phyloP scores from a whole-genome alignment of 441 rosid genomes.

The Eutrema salsugineum region DNA sequence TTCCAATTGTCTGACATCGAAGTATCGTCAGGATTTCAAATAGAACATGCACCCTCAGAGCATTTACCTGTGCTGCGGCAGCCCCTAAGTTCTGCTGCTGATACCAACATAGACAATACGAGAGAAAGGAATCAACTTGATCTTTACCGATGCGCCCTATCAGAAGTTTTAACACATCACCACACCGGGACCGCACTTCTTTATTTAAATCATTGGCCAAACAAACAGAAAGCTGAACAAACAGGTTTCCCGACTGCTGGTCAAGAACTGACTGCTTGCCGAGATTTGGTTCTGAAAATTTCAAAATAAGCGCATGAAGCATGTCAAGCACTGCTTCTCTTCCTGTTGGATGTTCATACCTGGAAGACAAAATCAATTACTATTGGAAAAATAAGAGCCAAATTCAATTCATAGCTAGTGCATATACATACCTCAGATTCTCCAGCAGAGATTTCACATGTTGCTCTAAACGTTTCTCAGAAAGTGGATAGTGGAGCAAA shows the following conservation, averaged over 20 bases:
- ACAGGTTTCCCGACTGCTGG: constrained; percentile 52
- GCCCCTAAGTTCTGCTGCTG: constrained; percentile 52
- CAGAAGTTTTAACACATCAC: constrained; percentile 59
- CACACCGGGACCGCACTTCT: constrained; percentile 64
- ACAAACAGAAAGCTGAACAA: constrained; percentile 55
- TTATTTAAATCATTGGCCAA: constrained; percentile 69
- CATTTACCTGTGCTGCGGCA: constrained; percentile 87
- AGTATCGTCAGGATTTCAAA: neutral
- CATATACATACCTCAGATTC: constrained; percentile 61
- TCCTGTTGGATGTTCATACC: constrained; percentile 85
- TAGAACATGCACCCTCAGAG: constrained; percentile 13
- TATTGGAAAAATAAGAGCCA: neutral
- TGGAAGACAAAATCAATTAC: constrained; percentile 32
- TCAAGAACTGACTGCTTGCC: constrained; percentile 56
- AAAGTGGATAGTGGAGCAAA: constrained; percentile 69
- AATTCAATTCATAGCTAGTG: neutral
- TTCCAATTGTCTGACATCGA: constrained; percentile 10
- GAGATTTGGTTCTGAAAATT: constrained; percentile 29
- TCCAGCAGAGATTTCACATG: constrained; percentile 65
- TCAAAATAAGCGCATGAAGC: constrained; percentile 68
- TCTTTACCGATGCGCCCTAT: constrained; percentile 47
- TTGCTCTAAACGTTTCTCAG: constrained; percentile 61
- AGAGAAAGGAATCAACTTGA: constrained; percentile 45
- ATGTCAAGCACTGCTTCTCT: constrained; percentile 91
- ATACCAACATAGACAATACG: constrained; percentile 67